Conservation (phyloP, 371 early-diverging fungal genomes). For the Zychaea mexicana region DNA sequence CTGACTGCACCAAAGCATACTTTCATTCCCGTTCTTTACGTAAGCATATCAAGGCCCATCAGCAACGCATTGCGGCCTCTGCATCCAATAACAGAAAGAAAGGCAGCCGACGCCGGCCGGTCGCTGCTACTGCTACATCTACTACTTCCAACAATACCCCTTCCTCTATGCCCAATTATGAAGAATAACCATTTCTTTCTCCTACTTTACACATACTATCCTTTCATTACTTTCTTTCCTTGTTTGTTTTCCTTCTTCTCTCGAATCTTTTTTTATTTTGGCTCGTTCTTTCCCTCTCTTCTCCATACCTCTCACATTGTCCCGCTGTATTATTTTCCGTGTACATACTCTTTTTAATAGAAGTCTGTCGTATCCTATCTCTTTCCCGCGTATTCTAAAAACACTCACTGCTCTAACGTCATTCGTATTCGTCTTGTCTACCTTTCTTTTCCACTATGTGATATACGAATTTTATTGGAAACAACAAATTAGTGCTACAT, state of each 20-base stretch:
- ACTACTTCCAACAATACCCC: not conserved
- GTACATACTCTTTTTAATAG: not conserved
- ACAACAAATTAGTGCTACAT: not conserved
- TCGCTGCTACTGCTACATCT: not conserved
- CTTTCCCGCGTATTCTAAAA: not conserved
- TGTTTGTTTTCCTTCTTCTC: not conserved
- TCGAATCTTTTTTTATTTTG: not conserved
- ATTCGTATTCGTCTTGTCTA: no score
- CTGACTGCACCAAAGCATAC: slow-evolving; percentile 74
- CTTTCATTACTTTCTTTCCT: not conserved
- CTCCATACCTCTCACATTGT: not conserved
- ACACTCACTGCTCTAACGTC: no score
- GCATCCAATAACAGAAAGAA: slow-evolving; percentile 1
- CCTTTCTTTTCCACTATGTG: no score
- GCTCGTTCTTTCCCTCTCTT: not conserved
- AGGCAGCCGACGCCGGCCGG: not conserved
- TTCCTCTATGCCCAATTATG: not conserved
- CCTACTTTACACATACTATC: not conserved
- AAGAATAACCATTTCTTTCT: not conserved
- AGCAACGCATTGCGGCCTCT: not conserved
- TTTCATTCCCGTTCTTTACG: slow-evolving; percentile 80
- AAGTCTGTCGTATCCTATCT: not conserved
- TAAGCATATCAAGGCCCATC: slow-evolving; percentile 69
- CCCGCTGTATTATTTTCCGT: not conserved
- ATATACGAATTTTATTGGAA: not conserved